A percentile compares a stretch with the other conserved stretches of the same genome.
Evolutionary conservation across 495 filamentous ascomycete genomes (phyloP).

Genomic region (Penicillium fimorum): DNA sequence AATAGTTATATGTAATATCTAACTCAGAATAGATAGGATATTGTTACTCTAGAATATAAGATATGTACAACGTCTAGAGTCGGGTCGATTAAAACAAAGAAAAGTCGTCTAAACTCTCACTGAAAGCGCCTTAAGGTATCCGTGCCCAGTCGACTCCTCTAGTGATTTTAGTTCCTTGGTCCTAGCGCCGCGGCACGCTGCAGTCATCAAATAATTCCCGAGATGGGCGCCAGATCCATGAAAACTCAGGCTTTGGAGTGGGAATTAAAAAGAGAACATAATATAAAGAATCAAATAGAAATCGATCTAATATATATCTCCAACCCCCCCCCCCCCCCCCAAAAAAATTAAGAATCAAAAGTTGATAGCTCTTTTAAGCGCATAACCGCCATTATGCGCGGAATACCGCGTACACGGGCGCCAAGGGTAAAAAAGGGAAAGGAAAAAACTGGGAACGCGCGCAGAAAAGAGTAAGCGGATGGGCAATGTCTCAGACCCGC

Average conservation of each 20-base stretch:
- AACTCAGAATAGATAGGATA: too few relatives aligned
- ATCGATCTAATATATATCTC: too few relatives aligned
- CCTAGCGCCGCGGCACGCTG: conserved; percentile 16
- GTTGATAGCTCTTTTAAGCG: conserved; percentile 17
- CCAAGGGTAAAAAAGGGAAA: conserved; percentile 18
- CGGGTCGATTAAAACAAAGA: neutral
- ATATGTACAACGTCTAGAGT: too few relatives aligned
- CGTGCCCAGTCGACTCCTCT: conserved; percentile 10
- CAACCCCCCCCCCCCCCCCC: too few relatives aligned
- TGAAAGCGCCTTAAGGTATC: conserved; percentile 5
- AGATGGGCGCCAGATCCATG: conserved; percentile 18
- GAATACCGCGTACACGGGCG: conserved; percentile 16
- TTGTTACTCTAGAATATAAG: too few relatives aligned
- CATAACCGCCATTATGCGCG: conserved; percentile 32
- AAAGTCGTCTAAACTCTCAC: conserved; percentile 5
- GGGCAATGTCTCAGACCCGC: conserved; percentile 31
- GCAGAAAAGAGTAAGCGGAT: conserved; percentile 11
- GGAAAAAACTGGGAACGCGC: conserved; percentile 24
- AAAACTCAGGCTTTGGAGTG: neutral
- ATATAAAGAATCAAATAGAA: too few relatives aligned
- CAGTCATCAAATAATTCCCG: conserved; percentile 21
- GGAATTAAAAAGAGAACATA: conserved; percentile 1
- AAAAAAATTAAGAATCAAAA: neutral
- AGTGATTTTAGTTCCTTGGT: conserved; percentile 9
- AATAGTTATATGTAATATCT: neutral